Base-by-base conservation (phyloP, 495 filamentous ascomycete genomes). In the Glonium stellatum region DNA sequence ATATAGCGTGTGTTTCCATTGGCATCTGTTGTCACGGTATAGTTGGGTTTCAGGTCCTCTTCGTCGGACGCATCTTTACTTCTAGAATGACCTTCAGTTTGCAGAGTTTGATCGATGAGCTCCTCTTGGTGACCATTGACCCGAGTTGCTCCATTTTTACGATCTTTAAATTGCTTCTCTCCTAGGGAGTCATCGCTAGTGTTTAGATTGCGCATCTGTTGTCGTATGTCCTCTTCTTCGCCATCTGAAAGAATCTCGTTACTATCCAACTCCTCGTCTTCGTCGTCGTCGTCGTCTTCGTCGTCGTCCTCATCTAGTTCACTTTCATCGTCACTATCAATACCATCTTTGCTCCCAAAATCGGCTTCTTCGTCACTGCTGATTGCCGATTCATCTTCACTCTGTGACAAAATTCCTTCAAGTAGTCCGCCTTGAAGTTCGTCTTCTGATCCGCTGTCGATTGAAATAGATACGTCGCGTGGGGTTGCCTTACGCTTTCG, bases 1-100 rank as follows among this genome's bases (percentile, higher is more conserved):
- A 92, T 75, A 63, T 88, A 93, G 34, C 87, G 82, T 42, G 80
- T 75, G 62, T 89, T 87, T 46, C 87, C 87, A 72, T 88, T 85
- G 58, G 87, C 86, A 69, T 89, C 87, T 64, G 80, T 76, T 22
- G 78, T 77, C 44, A 87, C 70, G 50, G 73, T 80, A 64, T 82
- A 85, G 58, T 85, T 84, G n/a, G 77, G 77, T 69, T 65, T 62
- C 4, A 63, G 46, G n/a, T 74, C 73, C n/a, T 73, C 74, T 1
- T 69, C 72, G 6, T 69, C 70, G 15, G 67, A 65, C 0, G 59
- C 63, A n/a, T 66, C 61, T 50, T 67, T 46, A 63, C 55, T 69
- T 68, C 46, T 61, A 58, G 70, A 72, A 62, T 73, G 47, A 51
- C 56, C 11, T 60, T 19, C n/a, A 54, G 47, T 54, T 48, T 55